Evolutionary conservation across 768 basidiomycete genomes (phyloP), one percentile per base, ranked within the genome.

Genomic region (Podaxis sp.): DNA sequence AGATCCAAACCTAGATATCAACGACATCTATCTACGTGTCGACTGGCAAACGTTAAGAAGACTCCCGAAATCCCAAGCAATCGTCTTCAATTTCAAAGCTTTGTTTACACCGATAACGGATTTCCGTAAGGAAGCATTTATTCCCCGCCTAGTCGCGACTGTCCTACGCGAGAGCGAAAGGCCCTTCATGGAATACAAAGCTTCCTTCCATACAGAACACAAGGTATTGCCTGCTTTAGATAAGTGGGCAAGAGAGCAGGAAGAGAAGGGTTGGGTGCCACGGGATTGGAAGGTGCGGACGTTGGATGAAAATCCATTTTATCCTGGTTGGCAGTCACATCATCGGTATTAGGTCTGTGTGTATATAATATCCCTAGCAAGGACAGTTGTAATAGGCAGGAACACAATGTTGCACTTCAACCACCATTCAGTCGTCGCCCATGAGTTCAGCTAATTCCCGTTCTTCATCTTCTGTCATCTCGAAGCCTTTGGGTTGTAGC

Each of bases 391-490:
- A 41, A 41, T 30, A 7, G 8, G 11, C 4, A 38, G 20, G 24
- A 15, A 36, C 13, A 26, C 12, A 52, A 40, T 33, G 5, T 15
- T 12, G 40, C 22, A 44, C 28, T 20, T 28, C 28, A 22, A 24
- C n/a, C 44, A n/a, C 22, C n/a, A 7, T 38, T 51, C 37, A 70
- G 22, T 69, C 67, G 52, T 79, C 77, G 50, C 75, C 78, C 73
- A 82, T 70, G 8, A 97, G 74, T 70, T 95, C 94, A 40, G 87
- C 95, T 22, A 98, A 78, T 73, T 97, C 95, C 22, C 85, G 81
- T 69, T 95, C 94, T 74, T 97, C 96, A 57, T 96, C 96, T 69
- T 90, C 93, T 10, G 95, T 90, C 74, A 96, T 70, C 58, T 78
- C 71, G 33, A 73, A 82, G 71, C 71, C 40, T 60, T 68, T 41